Conservation (phyloP, 257 asterid genomes). For the Ocimum tenuiflorum region DNA sequence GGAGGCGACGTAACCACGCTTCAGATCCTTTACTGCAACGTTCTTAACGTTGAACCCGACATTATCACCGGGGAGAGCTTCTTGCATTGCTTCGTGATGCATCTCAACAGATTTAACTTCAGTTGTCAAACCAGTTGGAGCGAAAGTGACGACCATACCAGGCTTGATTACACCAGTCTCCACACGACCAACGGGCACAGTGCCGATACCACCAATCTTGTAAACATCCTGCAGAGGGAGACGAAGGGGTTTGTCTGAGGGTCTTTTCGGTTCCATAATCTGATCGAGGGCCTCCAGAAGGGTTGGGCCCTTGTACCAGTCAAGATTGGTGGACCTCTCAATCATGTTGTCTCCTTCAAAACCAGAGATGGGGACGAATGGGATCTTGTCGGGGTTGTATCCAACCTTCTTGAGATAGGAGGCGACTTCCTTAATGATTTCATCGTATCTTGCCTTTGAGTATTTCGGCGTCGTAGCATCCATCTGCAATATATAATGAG, state of each 20-base stretch:
- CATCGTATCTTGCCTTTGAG: slow-evolving; percentile 71
- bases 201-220: slow-evolving; percentile 59
- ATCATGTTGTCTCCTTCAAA: slow-evolving; percentile 28
- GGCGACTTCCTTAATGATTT: slow-evolving; percentile 73
- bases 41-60: slow-evolving; percentile 80
- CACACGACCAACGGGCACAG: slow-evolving; percentile 75
- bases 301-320: slow-evolving; percentile 85
- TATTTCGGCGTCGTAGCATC: slow-evolving; percentile 80
- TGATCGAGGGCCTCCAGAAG: slow-evolving; percentile 70
- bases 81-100: slow-evolving; percentile 71
- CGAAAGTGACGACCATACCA: slow-evolving; percentile 62
- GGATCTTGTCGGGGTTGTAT: slow-evolving; percentile 74
- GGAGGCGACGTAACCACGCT: slow-evolving; percentile 78
- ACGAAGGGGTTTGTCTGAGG: slow-evolving; percentile 70
- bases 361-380: slow-evolving; percentile 64
- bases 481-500: slow-evolving; percentile 33
- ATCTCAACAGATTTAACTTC: slow-evolving; percentile 84
- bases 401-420: slow-evolving; percentile 82
- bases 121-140: slow-evolving; percentile 69
- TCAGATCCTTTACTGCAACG: slow-evolving; percentile 77
- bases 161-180: slow-evolving; percentile 50
- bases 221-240: slow-evolving; percentile 51
- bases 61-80: slow-evolving; percentile 68
- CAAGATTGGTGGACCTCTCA: slow-evolving; percentile 66
- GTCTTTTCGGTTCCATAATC: slow-evolving; percentile 66